phyloP scores from a whole-genome alignment of 2,329 filamentous ascomycete genomes.

The Rhynchosporium graminicola region DNA sequence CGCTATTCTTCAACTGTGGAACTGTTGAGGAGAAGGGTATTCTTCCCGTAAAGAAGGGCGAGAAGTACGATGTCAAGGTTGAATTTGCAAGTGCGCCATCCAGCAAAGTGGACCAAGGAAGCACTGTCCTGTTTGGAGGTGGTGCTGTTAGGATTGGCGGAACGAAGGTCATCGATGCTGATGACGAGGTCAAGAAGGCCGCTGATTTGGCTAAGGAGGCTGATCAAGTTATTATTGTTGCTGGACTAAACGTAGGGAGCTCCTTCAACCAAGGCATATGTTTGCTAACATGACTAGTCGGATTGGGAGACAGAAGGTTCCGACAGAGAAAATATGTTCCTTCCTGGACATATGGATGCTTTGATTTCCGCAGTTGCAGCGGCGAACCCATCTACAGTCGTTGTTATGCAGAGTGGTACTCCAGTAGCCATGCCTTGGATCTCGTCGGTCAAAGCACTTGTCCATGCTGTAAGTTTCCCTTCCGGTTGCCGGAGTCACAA shows the following conservation, averaged over 20 bases:
- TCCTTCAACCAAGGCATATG: background rate
- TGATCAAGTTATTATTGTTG: constrained; percentile 77
- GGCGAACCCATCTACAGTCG: constrained; percentile 67
- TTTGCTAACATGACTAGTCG: constrained; percentile 34
- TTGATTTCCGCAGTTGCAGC: constrained; percentile 66
- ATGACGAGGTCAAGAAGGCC: constrained; percentile 64
- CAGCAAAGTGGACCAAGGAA: constrained; percentile 53
- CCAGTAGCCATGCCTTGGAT: constrained; percentile 74
- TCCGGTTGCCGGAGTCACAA: constrained; percentile 55
- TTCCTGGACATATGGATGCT: constrained; percentile 72
- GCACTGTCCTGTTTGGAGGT: constrained; percentile 52
- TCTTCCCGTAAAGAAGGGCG: constrained; percentile 36
- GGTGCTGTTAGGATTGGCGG: constrained; percentile 65
- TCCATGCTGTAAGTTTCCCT: constrained; percentile 57
- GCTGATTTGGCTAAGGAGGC: constrained; percentile 67
- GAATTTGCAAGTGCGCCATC: constrained; percentile 59
- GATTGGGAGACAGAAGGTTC: constrained; percentile 82
- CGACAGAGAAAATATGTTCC: constrained; percentile 76
- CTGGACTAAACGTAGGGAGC: constrained; percentile 63
- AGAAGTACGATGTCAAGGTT: constrained; percentile 39
- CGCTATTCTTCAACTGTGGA: constrained; percentile 40
- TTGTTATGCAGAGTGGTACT: constrained; percentile 78
- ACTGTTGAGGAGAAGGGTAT: constrained; percentile 41
- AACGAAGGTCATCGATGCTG: constrained; percentile 56
- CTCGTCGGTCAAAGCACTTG: constrained; percentile 53